Base-by-base conservation (phyloP, 441 rosid species). In the Francoa sonchifolia region DNA sequence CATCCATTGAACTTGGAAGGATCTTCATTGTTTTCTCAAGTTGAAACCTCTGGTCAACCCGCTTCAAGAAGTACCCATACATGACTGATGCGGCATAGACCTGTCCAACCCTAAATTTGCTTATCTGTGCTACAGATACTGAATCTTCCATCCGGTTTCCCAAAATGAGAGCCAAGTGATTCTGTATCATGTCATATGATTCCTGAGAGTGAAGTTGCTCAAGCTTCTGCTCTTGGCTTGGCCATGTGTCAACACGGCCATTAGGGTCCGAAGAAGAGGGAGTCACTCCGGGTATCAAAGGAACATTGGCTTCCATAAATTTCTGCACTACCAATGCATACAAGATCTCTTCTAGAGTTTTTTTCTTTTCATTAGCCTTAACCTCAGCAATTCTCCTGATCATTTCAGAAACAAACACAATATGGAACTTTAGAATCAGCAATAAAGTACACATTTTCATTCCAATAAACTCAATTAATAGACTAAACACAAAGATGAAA, bases 41-140 rank as follows among this genome's bases (percentile, higher is more conserved):
- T 74, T 88, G 95, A 69, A 88, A 84, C 63, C 97, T 66, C 47
- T 79, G 95, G 57, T 88, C 95, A 8, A 84, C 81, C 6, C 90
- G 77, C 65, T 72, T 88, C 20, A 88, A 76, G 65, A 88, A 88
- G 59, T 88, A 88, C 6, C 97, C 97, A 48, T 79, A 88, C 95
- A 88, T 84, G 37, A 81, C 90, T 0, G 97, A 88, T 0, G 97
- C 97, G 35, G 95, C 97, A 44, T 88, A 88, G 25, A 88, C 94
- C 69, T 88, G 97, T 5, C 97, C 95, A 44, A 79, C 86, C 58
- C 95, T 67, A 47, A 79, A 72, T 48, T 83, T 88, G 76, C 88
- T 79, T 32, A 84, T 79, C 62, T 77, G 72, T 5, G 83, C 90
- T n/a, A 81, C 66, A 8, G 83, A 58, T 1, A 52, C 33, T 33